These are phyloP conservation scores for Boletus reticulatus DNA, from an alignment of 768 basidiomycete genomes.

Conservation along the genomic window DNA sequence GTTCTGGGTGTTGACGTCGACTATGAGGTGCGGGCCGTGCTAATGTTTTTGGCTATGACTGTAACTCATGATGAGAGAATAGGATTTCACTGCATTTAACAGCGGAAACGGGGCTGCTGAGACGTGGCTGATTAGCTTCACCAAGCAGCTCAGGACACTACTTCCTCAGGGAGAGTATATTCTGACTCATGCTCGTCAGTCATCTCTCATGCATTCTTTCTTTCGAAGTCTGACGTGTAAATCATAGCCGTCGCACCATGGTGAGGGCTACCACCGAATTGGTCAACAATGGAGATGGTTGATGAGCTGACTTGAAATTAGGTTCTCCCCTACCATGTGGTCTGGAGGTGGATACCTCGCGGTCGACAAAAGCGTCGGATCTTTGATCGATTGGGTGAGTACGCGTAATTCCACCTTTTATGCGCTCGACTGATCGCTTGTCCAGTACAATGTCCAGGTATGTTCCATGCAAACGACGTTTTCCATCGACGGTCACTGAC, in stretches of 20 bases:
- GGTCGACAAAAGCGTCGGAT: slow-evolving; percentile 37
- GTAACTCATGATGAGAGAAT: not conserved
- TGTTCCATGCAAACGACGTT: not conserved
- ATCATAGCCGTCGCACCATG: slow-evolving; percentile 21
- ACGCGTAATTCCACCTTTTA: not conserved
- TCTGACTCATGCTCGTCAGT: slow-evolving; percentile 36
- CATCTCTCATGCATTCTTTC: not conserved
- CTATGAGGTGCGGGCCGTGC: slow-evolving; percentile 37
- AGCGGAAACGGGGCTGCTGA: slow-evolving; percentile 38
- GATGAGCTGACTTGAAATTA: not conserved
- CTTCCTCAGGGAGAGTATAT: slow-evolving; percentile 35
- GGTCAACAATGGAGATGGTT: not conserved
- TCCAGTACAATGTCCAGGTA: slow-evolving; percentile 40
- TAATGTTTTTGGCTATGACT: not conserved
- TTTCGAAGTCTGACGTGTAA: not conserved
- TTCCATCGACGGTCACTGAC: slow-evolving; percentile 2
- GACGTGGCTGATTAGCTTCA: slow-evolving; percentile 34
- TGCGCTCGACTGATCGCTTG: not conserved
- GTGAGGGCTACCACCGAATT: slow-evolving; percentile 5
- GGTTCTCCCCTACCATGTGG: slow-evolving; percentile 23
- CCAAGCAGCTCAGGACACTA: slow-evolving; percentile 29
- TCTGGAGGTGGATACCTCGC: slow-evolving; percentile 38
- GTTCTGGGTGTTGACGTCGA: slow-evolving; percentile 55
- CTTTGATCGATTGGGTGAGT: slow-evolving; percentile 44
- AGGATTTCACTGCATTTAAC: slow-evolving; percentile 36